Conservation (phyloP, 2,329 filamentous ascomycete genomes). For the Arachnomyces sp. region DNA sequence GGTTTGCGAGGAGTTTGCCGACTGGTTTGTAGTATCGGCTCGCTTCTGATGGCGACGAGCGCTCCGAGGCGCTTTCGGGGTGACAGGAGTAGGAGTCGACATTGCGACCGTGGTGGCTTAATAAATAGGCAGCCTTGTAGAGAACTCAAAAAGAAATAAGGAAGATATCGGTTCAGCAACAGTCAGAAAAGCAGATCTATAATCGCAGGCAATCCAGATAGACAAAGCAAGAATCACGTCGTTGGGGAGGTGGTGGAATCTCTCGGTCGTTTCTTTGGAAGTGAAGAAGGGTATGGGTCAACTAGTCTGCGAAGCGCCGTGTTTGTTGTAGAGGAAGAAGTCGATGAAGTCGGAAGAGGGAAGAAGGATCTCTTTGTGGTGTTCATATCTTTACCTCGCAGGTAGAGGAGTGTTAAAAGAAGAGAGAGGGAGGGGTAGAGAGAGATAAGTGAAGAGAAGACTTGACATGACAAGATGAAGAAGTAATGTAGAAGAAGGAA, state of each 20-base stretch:
- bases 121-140: slow-evolving; percentile 43
- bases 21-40: slow-evolving; percentile 24
- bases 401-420: too few relatives aligned
- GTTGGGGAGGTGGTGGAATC: slow-evolving; percentile 3
- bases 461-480: too few relatives aligned
- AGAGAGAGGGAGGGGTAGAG: neutral
- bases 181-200: slow-evolving; percentile 9
- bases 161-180: slow-evolving; percentile 9
- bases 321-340: slow-evolving; percentile 1
- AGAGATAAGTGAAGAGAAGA: too few relatives aligned
- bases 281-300: neutral
- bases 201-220: slow-evolving; percentile 5
- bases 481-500: too few relatives aligned
- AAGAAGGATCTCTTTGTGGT: slow-evolving; percentile 7
- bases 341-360: slow-evolving; percentile 1
- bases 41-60: slow-evolving; percentile 29
- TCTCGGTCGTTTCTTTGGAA: slow-evolving; percentile 2
- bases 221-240: slow-evolving; percentile 13
- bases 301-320: slow-evolving; percentile 1
- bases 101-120: slow-evolving; percentile 38
- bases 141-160: slow-evolving; percentile 22
- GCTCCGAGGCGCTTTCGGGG: slow-evolving; percentile 32
- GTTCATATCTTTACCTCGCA: slow-evolving; percentile 3
- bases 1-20: slow-evolving; percentile 14
- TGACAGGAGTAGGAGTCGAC: slow-evolving; percentile 36